Conservation (phyloP, 441 rosid species). For the Populus tomentosa region DNA sequence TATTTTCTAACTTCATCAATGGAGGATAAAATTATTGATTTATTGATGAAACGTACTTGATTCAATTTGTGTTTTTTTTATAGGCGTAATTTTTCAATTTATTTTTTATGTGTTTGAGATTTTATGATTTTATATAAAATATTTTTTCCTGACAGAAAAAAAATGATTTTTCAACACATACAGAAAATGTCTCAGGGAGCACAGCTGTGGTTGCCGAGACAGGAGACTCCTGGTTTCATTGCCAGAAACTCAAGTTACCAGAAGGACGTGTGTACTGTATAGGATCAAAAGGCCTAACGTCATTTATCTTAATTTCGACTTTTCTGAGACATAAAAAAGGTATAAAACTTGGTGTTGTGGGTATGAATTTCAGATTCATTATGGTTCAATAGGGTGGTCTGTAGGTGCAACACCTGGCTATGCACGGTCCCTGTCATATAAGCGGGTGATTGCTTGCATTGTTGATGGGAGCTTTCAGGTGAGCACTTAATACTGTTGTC, state of each 20-base stretch:
- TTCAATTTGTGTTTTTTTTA: too few species aligned
- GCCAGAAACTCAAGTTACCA: constrained; percentile 69
- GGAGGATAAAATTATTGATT: too few species aligned
- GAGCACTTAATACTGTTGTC: background rate
- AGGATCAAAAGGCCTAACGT: background rate
- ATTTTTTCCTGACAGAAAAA: too few species aligned
- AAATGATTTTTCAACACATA: constrained; percentile 28
- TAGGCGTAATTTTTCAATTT: too few species aligned
- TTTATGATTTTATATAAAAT: too few species aligned
- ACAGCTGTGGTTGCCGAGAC: constrained; percentile 72
- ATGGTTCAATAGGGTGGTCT: constrained; percentile 73
- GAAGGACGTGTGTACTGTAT: constrained; percentile 48
- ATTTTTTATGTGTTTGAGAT: too few species aligned
- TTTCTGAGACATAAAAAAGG: background rate
- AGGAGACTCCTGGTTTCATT: constrained; percentile 72
- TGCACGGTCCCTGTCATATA: constrained; percentile 59
- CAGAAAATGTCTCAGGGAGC: constrained; percentile 51
- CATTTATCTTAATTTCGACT: background rate
- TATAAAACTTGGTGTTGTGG: constrained; percentile 21
- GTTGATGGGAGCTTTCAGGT: constrained; percentile 82
- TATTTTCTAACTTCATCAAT: too few species aligned
- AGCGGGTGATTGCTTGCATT: constrained; percentile 60
- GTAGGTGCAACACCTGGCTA: constrained; percentile 73
- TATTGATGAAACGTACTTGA: too few species aligned
- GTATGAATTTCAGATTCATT: constrained; percentile 74